Conservation (phyloP, 2,329 filamentous ascomycete genomes). For the Gyromitra esculenta region DNA sequence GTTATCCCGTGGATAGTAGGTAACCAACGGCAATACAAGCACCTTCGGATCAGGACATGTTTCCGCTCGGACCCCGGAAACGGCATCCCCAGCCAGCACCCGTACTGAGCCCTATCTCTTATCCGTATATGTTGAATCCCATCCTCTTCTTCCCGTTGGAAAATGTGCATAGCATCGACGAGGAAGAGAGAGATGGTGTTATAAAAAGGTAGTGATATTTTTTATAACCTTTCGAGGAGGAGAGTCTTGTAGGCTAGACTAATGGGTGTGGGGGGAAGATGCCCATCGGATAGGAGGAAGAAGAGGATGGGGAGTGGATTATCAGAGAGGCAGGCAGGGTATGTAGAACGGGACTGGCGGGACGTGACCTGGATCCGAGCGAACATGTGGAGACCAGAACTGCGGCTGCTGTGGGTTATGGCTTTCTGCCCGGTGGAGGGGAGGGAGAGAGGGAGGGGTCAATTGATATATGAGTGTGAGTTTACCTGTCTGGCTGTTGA, state of each 20-base stretch:
- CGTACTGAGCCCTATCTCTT: not conserved
- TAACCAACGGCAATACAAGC: not conserved
- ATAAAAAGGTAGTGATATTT: no score
- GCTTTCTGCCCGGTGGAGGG: not conserved
- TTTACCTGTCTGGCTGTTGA: not conserved
- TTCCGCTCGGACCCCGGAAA: conserved; percentile 50
- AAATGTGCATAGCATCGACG: no score
- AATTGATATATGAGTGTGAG: not conserved
- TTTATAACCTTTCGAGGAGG: no score
- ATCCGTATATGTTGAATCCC: not conserved
- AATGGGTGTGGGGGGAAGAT: no score
- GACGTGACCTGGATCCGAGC: conserved; percentile 53
- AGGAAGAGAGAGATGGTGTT: no score
- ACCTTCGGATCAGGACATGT: conserved; percentile 50
- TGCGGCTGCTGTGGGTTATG: conserved; percentile 1
- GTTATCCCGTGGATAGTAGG: no score
- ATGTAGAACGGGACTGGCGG: conserved; percentile 4
- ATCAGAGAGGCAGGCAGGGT: not conserved
- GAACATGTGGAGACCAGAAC: conserved; percentile 52
- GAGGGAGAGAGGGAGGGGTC: not conserved
- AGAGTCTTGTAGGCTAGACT: not conserved
- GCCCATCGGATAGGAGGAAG: not conserved
- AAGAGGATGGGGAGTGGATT: conserved; percentile 8
- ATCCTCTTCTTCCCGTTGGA: not conserved
- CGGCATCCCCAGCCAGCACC: conserved; percentile 17